phyloP scores from a whole-genome alignment of 1,284 basidiomycete genomes.

The Trametes pubescens region DNA sequence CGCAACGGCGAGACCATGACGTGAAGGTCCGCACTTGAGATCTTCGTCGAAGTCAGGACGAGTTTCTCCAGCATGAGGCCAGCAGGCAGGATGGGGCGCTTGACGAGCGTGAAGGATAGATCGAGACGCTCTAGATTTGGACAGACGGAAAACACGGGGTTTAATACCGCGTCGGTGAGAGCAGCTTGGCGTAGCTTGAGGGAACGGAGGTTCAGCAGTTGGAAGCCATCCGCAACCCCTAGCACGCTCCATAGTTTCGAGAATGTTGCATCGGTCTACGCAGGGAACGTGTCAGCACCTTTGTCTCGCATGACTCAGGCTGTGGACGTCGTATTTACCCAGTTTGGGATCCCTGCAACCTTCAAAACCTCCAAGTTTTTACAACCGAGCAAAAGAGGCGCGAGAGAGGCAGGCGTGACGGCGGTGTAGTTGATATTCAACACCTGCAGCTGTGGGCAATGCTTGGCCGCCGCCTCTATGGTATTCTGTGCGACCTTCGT shows the following conservation, averaged over 20 bases:
- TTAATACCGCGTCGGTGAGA: constrained; percentile 58
- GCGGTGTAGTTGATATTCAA: constrained; percentile 72
- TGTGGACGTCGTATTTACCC: constrained; percentile 50
- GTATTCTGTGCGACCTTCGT: constrained; percentile 62
- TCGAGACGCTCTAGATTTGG: constrained; percentile 65
- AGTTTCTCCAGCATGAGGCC: constrained; percentile 59
- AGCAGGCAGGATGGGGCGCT: constrained; percentile 44
- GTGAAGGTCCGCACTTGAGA: constrained; percentile 53
- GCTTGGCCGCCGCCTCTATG: constrained; percentile 50
- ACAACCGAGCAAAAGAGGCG: constrained; percentile 53
- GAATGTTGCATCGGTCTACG: constrained; percentile 65
- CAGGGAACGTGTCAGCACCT: not conserved
- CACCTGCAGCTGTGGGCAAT: constrained; percentile 53
- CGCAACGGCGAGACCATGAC: constrained; percentile 49
- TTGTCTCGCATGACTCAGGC: constrained; percentile 8
- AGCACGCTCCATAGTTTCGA: constrained; percentile 50
- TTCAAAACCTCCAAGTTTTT: constrained; percentile 62
- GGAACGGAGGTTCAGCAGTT: constrained; percentile 52
- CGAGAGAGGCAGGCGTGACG: constrained; percentile 56
- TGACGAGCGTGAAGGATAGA: constrained; percentile 68
- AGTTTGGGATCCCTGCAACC: constrained; percentile 65
- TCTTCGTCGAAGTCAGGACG: constrained; percentile 63
- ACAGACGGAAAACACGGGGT: constrained; percentile 52
- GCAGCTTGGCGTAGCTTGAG: constrained; percentile 67
- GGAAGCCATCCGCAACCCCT: constrained; percentile 38